These are phyloP conservation scores for Centaurea solstitialis DNA, from an alignment of 129 eudicot genomes.

Conservation along the genomic window DNA sequence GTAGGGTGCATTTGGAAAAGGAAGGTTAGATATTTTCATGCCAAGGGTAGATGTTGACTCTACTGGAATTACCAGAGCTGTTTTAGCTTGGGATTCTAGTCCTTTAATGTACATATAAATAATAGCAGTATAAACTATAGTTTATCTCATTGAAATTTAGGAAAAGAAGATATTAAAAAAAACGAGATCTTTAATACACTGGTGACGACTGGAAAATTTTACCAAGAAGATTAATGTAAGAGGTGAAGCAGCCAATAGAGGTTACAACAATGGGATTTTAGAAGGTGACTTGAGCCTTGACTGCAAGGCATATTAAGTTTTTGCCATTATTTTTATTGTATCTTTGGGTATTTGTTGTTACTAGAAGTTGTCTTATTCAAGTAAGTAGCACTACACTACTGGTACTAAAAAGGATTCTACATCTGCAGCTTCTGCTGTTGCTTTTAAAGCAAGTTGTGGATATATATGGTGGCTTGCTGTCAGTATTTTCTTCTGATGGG, in stretches of 20 bases:
- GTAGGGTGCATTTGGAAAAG: not conserved
- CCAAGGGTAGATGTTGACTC: conserved; percentile 1
- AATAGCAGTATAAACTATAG: conserved; percentile 2
- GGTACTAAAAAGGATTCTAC: not conserved
- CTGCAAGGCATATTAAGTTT: not conserved
- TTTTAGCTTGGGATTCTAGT: not conserved
- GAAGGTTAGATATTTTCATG: not conserved
- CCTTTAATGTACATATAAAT: conserved; percentile 1
- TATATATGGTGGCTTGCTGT: not conserved
- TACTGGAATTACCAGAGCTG: not conserved
- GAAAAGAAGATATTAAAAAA: not conserved
- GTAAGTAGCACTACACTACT: not conserved
- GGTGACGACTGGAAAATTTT: not conserved
- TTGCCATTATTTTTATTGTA: not conserved
- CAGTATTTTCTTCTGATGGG: not conserved
- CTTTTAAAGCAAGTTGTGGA: not conserved
- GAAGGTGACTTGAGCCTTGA: not conserved
- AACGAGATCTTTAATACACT: conserved; percentile 1
- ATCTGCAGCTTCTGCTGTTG: not conserved
- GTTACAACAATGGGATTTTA: not conserved
- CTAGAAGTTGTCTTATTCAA: not conserved
- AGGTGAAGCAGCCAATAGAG: not conserved
- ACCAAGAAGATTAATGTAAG: not conserved
- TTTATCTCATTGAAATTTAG: not conserved
- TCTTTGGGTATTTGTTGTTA: not conserved